These are phyloP conservation scores for Ophiostoma australiae DNA, from an alignment of 2,329 filamentous ascomycete species.

Conservation along the genomic window DNA sequence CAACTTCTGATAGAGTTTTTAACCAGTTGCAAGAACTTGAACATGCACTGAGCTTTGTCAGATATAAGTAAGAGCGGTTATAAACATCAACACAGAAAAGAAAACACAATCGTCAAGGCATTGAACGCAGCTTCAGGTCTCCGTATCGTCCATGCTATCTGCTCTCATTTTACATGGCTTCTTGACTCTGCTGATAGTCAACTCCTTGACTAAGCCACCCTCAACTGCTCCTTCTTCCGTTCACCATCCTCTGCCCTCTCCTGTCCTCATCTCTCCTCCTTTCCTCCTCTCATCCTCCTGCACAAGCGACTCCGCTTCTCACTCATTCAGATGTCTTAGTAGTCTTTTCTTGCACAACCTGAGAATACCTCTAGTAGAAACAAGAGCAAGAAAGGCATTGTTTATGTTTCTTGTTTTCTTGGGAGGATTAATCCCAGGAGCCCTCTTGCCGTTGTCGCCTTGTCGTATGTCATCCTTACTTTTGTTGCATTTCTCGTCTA, in stretches of 20 bases:
- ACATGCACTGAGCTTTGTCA: no score
- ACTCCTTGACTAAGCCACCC: background rate
- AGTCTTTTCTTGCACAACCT: background rate
- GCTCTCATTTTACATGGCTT: no score
- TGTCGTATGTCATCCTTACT: background rate
- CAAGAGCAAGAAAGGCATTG: background rate
- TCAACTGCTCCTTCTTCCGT: background rate
- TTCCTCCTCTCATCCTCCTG: background rate
- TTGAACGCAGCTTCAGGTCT: no score
- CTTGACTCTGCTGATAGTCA: no score
- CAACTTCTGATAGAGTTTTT: no score
- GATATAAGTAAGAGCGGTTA: no score
- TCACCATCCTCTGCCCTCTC: background rate
- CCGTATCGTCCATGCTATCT: no score
- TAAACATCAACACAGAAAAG: no score
- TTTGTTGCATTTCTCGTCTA: background rate
- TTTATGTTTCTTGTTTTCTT: background rate
- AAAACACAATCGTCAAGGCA: no score
- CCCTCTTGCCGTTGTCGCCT: background rate
- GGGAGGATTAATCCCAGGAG: background rate
- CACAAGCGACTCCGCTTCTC: background rate
- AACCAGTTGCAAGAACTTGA: no score
- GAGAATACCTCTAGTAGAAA: background rate
- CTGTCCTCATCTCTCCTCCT: background rate
- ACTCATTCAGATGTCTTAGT: background rate